A percentile compares a stretch with the other conserved stretches of the same genome.
Conservation (phyloP, 306 rosid genomes). For the Cucumis melo region DNA sequence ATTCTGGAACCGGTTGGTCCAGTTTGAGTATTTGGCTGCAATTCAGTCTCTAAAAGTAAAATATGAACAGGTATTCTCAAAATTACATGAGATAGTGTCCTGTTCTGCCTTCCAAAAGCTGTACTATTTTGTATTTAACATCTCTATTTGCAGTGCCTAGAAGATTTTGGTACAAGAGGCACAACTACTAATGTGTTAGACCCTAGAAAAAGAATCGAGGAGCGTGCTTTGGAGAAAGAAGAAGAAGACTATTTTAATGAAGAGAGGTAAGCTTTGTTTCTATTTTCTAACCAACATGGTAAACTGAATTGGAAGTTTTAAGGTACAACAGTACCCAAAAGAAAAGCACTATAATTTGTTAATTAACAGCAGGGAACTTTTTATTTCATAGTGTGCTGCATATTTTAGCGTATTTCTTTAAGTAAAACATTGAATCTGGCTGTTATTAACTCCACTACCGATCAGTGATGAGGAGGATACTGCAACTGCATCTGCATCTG, state of each 20-base stretch:
- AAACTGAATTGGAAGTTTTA: neutral
- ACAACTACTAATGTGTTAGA: constrained; percentile 30
- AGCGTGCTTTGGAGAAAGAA: constrained; percentile 83
- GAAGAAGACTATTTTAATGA: constrained; percentile 88
- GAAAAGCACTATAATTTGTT: neutral
- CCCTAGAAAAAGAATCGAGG: constrained; percentile 63
- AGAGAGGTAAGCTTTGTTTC: constrained; percentile 46
- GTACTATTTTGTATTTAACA: constrained; percentile 9
- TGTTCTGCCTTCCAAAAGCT: neutral
- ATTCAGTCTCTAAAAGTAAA: constrained; percentile 60
- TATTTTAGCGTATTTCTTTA: neutral
- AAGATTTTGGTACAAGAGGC: constrained; percentile 50
- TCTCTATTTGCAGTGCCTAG: constrained; percentile 52
- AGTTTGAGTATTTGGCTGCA: constrained; percentile 52
- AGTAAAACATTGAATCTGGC: neutral
- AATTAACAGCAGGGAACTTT: neutral
- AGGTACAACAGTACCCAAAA: neutral
- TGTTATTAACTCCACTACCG: neutral
- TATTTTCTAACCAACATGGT: neutral
- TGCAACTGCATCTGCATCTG: constrained; percentile 64
- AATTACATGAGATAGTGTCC: neutral
- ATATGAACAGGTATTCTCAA: constrained; percentile 72
- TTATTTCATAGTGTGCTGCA: neutral
- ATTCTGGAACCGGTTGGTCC: constrained; percentile 71
- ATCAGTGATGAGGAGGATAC: constrained; percentile 85